Evolutionary conservation across 2,329 filamentous ascomycete genomes (phyloP).

Genomic region (Leptodontidium sp.): DNA sequence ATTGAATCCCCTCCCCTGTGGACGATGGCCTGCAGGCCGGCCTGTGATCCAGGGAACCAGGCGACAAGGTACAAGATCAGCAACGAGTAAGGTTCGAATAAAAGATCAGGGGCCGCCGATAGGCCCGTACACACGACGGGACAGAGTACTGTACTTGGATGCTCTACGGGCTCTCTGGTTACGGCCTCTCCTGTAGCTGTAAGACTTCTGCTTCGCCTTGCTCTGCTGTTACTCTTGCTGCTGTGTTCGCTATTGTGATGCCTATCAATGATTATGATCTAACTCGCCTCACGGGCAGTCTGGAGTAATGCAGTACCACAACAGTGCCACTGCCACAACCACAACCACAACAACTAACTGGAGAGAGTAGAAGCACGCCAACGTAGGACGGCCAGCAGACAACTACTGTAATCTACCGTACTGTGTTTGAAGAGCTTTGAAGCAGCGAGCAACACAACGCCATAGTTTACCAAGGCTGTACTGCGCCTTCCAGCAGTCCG

Average conservation of each 20-base stretch:
- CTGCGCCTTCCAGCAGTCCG: conserved; percentile 25
- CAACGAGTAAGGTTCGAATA: conserved; percentile 2
- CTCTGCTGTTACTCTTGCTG: conserved; percentile 18
- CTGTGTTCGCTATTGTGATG: conserved; percentile 19
- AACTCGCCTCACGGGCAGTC: not conserved
- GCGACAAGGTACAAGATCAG: conserved; percentile 30
- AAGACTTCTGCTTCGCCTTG: conserved; percentile 18
- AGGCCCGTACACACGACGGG: conserved; percentile 6
- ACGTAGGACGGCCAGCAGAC: conserved; percentile 5
- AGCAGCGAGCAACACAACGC: not conserved
- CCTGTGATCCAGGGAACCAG: conserved; percentile 11
- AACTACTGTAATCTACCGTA: not conserved
- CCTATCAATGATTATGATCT: not conserved
- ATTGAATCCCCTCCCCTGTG: conserved; percentile 20
- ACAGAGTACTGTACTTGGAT: not conserved
- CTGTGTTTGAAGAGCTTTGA: not conserved
- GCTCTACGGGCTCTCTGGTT: too few species aligned
- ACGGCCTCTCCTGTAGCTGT: not conserved
- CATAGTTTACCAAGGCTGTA: conserved; percentile 24
- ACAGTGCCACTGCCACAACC: too few species aligned
- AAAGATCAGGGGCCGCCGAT: conserved; percentile 5
- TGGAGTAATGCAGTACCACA: conserved; percentile 17
- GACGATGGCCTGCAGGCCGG: conserved; percentile 25
- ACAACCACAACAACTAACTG: not conserved
- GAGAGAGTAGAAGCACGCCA: not conserved